These are phyloP conservation scores for Lagenidium sp. DNA, from an alignment of 352 stramenopile genomes.

Conservation along the genomic window DNA sequence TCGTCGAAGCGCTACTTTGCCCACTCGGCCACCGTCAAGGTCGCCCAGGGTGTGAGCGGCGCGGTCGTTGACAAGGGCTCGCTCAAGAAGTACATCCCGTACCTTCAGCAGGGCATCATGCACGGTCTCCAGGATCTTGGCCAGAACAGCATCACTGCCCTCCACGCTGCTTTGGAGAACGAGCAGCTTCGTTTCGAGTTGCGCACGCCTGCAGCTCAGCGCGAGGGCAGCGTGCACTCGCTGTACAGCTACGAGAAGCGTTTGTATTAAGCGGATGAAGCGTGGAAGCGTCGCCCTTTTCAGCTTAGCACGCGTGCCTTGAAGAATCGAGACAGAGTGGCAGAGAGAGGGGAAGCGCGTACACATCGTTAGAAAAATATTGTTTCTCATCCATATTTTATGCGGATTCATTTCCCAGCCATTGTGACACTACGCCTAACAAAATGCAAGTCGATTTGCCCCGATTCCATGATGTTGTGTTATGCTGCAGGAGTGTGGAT, in stretches of 20 bases:
- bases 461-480: no score
- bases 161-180: constrained; percentile 76
- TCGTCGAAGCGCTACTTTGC: constrained; percentile 92
- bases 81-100: constrained; percentile 98
- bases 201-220: constrained; percentile 97
- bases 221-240: constrained; percentile 98
- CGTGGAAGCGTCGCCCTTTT: no score
- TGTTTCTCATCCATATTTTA: no score
- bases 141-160: constrained; percentile 83
- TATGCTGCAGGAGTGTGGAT: no score
- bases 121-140: constrained; percentile 98
- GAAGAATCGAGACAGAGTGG: no score
- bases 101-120: constrained; percentile 97
- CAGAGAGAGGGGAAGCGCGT: no score
- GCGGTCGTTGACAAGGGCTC: constrained; percentile 99
- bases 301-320: no score
- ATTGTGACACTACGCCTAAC: no score
- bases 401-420: no score
- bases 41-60: constrained; percentile 98
- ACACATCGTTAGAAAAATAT: no score
- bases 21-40: constrained; percentile 91
- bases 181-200: constrained; percentile 95
- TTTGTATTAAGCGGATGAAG: constrained; percentile 60
- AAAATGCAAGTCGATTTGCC: no score
- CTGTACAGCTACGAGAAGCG: constrained; percentile 97